A percentile compares a stretch with the other conserved stretches of the same genome.
Evolutionary conservation across 192 early-diverging fungal genomes (phyloP).

Genomic region (Podila epicladia): DNA sequence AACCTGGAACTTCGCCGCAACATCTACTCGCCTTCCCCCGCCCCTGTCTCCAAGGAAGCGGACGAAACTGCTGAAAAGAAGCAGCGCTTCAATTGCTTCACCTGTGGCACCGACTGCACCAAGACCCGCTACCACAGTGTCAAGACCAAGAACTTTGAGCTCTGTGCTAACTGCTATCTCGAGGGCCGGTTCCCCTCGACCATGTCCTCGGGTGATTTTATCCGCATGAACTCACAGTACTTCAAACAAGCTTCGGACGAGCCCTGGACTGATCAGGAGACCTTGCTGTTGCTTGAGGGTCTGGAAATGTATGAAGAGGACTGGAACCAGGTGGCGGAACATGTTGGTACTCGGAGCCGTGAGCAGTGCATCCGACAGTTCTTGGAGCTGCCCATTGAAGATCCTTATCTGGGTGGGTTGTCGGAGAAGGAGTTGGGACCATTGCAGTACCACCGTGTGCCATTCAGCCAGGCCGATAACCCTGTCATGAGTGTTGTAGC

Average conservation of each 20-base stretch:
- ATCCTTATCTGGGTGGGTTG: conserved; percentile 66
- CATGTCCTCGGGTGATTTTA: conserved; percentile 88
- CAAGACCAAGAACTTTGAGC: conserved; percentile 74
- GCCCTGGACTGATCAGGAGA: conserved; percentile 90
- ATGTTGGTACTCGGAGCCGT: conserved; percentile 90
- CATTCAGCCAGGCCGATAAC: conserved; percentile 87
- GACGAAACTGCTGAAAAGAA: conserved; percentile 51
- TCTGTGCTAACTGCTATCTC: conserved; percentile 90
- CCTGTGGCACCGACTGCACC: conserved; percentile 89
- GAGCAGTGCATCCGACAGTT: conserved; percentile 95
- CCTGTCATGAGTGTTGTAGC: conserved; percentile 93
- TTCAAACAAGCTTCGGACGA: conserved; percentile 66
- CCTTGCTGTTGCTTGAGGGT: conserved; percentile 88
- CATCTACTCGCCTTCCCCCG: conserved; percentile 48
- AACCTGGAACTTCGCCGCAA: conserved; percentile 62
- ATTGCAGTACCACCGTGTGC: conserved; percentile 78
- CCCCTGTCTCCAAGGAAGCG: conserved; percentile 43
- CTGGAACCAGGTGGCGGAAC: conserved; percentile 92
- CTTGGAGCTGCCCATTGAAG: conserved; percentile 89
- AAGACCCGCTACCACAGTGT: conserved; percentile 81
- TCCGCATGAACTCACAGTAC: conserved; percentile 68
- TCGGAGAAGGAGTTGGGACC: conserved; percentile 64
- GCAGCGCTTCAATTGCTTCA: conserved; percentile 72
- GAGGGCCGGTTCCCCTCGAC: conserved; percentile 92
- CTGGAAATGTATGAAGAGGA: conserved; percentile 95